Percentiles rank a stretch among this genome's conserved stretches.
These are phyloP conservation scores for Penicillium sp. DNA, from an alignment of 2,329 filamentous ascomycete species.

Conservation along the genomic window DNA sequence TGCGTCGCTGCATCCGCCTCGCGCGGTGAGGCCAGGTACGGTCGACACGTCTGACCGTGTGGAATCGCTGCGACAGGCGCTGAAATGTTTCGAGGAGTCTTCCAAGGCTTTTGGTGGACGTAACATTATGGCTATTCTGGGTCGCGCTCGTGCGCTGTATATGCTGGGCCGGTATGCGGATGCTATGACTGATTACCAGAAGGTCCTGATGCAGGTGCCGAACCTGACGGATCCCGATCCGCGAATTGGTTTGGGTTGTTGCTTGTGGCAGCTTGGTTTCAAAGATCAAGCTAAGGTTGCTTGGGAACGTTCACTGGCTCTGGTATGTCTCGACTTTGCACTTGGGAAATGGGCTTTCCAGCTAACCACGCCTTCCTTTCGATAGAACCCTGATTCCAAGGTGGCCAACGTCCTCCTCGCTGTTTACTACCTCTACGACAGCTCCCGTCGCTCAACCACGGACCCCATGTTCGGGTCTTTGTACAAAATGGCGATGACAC, in stretches of 20 bases:
- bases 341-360: background rate
- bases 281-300: conserved; percentile 89
- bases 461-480: conserved; percentile 81
- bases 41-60: conserved; percentile 71
- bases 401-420: conserved; percentile 88
- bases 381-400: conserved; percentile 74
- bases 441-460: conserved; percentile 77
- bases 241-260: conserved; percentile 92
- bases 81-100: conserved; percentile 95
- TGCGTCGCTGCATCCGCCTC: conserved; percentile 80
- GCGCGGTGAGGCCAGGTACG: conserved; percentile 62
- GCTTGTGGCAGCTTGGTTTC: conserved; percentile 94
- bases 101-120: conserved; percentile 79
- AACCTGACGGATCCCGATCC: conserved; percentile 90
- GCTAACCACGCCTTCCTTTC: conserved; percentile 8
- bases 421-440: conserved; percentile 85
- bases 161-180: conserved; percentile 85
- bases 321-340: conserved; percentile 54
- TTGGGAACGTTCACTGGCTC: conserved; percentile 84
- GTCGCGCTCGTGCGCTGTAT: conserved; percentile 83
- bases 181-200: conserved; percentile 82
- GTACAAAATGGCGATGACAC: conserved; percentile 92
- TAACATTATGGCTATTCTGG: conserved; percentile 91
- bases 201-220: conserved; percentile 82
- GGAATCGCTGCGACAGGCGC: conserved; percentile 79